Percentiles rank a stretch among this genome's conserved stretches.
These are phyloP conservation scores for Metschnikowia proteae DNA, from an alignment of 805 yeast species.

Conservation along the genomic window DNA sequence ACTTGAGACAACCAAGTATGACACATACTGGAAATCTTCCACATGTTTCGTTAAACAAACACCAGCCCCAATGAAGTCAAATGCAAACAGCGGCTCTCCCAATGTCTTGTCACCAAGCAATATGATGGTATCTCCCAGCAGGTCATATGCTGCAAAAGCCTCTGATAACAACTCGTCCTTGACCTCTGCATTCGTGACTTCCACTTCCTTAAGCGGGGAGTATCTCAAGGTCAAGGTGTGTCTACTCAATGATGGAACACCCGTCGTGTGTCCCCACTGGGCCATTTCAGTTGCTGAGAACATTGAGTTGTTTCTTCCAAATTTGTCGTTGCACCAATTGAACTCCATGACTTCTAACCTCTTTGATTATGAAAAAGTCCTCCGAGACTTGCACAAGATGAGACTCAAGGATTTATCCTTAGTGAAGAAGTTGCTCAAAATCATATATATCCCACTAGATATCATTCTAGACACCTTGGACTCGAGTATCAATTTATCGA, in stretches of 20 bases:
- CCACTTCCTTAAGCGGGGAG: slow-evolving; percentile 83
- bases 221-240: slow-evolving; percentile 70
- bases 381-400: slow-evolving; percentile 37
- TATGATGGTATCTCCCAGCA: slow-evolving; percentile 24
- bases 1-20: slow-evolving; percentile 85
- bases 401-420: slow-evolving; percentile 32
- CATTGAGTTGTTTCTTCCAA: slow-evolving; percentile 57
- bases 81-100: slow-evolving; percentile 32
- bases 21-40: slow-evolving; percentile 91
- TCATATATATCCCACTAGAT: slow-evolving; percentile 56
- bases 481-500: slow-evolving; percentile 57
- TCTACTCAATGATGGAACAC: slow-evolving; percentile 76
- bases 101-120: slow-evolving; percentile 35
- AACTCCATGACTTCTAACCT: slow-evolving; percentile 36
- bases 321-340: slow-evolving; percentile 49
- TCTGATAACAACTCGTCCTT: slow-evolving; percentile 12
- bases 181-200: slow-evolving; percentile 72
- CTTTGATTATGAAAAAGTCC: slow-evolving; percentile 39
- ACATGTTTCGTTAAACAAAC: slow-evolving; percentile 50
- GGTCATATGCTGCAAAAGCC: slow-evolving; percentile 2
- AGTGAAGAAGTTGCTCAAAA: slow-evolving; percentile 43
- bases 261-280: slow-evolving; percentile 74
- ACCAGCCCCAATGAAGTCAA: slow-evolving; percentile 24
- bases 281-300: slow-evolving; percentile 47
- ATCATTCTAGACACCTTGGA: slow-evolving; percentile 55